Evolutionary conservation across 2,329 filamentous ascomycete species (phyloP).

Genomic region (Ilyonectria mors-panacis): DNA sequence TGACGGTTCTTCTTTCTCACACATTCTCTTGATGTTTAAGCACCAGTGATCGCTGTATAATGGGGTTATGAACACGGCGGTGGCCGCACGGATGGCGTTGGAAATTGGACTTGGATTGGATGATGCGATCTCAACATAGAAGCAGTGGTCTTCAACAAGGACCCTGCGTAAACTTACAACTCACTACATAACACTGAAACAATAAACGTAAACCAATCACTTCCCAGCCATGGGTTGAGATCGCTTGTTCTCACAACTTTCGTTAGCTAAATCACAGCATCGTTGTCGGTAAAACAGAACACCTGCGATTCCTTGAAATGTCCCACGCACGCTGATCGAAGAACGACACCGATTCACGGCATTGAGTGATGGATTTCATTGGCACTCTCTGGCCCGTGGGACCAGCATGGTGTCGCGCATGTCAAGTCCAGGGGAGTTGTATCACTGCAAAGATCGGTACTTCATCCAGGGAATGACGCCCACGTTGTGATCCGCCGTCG

Average conservation of each 20-base stretch:
- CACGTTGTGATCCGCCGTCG: neutral
- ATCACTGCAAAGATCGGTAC: slow-evolving; percentile 18
- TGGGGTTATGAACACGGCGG: slow-evolving; percentile 39
- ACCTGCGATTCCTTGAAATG: neutral
- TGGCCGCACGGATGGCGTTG: slow-evolving; percentile 48
- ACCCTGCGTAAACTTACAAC: slow-evolving; percentile 33
- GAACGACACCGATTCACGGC: neutral
- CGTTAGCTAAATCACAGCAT: neutral
- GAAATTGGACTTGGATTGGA: slow-evolving; percentile 36
- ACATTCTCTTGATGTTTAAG: slow-evolving; percentile 6
- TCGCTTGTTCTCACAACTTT: too few relatives aligned
- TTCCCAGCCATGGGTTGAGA: slow-evolving; percentile 24
- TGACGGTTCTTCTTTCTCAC: slow-evolving; percentile 12
- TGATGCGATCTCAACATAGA: slow-evolving; percentile 49
- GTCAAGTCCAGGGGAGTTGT: slow-evolving; percentile 15
- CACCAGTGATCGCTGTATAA: slow-evolving; percentile 36
- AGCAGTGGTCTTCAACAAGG: slow-evolving; percentile 49
- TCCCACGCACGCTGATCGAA: neutral
- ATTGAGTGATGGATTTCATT: neutral
- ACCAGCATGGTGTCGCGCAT: neutral
- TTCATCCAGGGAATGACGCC: neutral
- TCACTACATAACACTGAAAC: slow-evolving; percentile 24
- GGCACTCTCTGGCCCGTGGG: neutral
- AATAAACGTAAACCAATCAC: slow-evolving; percentile 16
- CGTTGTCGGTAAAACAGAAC: too few relatives aligned